Conservation (phyloP, 805 yeast genomes). For the Pichia membranifaciens region DNA sequence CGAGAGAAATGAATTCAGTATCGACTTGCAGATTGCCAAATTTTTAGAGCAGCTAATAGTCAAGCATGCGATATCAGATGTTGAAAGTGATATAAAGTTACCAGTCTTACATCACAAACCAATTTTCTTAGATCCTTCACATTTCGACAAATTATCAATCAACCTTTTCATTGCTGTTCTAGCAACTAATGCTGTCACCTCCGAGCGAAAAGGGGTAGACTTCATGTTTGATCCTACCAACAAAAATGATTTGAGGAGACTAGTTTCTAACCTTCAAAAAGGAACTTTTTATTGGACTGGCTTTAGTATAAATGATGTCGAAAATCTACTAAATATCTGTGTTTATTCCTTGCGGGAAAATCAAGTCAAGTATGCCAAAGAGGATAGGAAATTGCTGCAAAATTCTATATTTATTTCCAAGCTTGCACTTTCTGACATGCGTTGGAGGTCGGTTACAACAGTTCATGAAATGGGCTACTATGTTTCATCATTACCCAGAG, state of each 20-base stretch:
- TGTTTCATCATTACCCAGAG: slow-evolving; percentile 39
- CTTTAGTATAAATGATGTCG: slow-evolving; percentile 53
- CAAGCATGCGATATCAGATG: slow-evolving; percentile 49
- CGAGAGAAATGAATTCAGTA: slow-evolving; percentile 33
- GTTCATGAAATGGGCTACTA: slow-evolving; percentile 64
- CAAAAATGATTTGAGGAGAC: slow-evolving; percentile 45
- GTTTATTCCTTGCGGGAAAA: slow-evolving; percentile 36
- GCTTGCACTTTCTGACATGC: slow-evolving; percentile 43
- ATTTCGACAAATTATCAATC: slow-evolving; percentile 53
- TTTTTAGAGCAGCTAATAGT: slow-evolving; percentile 46
- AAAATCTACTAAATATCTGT: slow-evolving; percentile 45
- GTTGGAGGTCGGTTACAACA: slow-evolving; percentile 54
- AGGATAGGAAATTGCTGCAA: slow-evolving; percentile 39
- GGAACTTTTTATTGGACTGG: slow-evolving; percentile 77
- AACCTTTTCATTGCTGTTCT: slow-evolving; percentile 62
- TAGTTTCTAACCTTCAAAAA: slow-evolving; percentile 56
- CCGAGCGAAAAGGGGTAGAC: slow-evolving; percentile 60
- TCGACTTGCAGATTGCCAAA: slow-evolving; percentile 36
- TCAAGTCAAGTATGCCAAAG: slow-evolving; percentile 27
- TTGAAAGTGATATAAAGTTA: slow-evolving; percentile 48
- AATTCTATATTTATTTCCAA: slow-evolving; percentile 41
- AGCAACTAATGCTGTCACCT: slow-evolving; percentile 68
- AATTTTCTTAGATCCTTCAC: slow-evolving; percentile 55
- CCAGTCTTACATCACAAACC: slow-evolving; percentile 58
- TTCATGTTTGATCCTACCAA: slow-evolving; percentile 66